Evolutionary conservation across 2,329 filamentous ascomycete species (phyloP).

Genomic region (Leptodontidium sp.): DNA sequence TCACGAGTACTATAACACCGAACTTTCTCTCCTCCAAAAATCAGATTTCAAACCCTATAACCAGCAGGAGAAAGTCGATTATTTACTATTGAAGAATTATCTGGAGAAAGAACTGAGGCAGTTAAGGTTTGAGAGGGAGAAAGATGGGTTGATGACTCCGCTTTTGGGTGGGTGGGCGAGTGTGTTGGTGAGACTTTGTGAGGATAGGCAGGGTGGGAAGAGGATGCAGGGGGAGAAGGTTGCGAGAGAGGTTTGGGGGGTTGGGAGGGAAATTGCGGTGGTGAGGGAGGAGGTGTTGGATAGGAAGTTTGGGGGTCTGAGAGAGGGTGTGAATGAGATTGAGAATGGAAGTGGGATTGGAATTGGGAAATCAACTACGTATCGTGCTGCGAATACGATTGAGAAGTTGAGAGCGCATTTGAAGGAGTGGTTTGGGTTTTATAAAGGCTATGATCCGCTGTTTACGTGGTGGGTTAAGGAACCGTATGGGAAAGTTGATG

Average conservation of each 20-base stretch:
- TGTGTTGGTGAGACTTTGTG: constrained; percentile 54
- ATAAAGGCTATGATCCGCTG: constrained; percentile 61
- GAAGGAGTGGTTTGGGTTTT: constrained; percentile 59
- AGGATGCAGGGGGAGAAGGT: constrained; percentile 53
- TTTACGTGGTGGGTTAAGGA: constrained; percentile 64
- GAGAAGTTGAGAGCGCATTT: constrained; percentile 53
- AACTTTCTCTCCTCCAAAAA: constrained; percentile 50
- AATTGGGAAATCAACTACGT: constrained; percentile 51
- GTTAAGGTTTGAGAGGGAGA: constrained; percentile 51
- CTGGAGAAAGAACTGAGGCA: constrained; percentile 47
- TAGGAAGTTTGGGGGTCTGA: constrained; percentile 23
- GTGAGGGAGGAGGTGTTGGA: constrained; percentile 49
- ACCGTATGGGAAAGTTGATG: constrained; percentile 53
- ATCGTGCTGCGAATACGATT: constrained; percentile 55
- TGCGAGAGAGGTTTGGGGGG: constrained; percentile 50
- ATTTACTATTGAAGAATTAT: constrained; percentile 58
- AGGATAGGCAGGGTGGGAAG: constrained; percentile 55
- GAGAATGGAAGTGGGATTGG: constrained; percentile 44
- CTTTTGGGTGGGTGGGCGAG: constrained; percentile 55
- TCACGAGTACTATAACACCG: constrained; percentile 50
- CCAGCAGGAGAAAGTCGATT: constrained; percentile 58
- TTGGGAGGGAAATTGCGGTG: constrained; percentile 13
- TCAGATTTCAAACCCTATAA: constrained; percentile 49
- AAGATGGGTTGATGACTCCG: constrained; percentile 49
- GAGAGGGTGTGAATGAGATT: not conserved